phyloP scores from a whole-genome alignment of 352 stramenopile genomes.

The Globisporangium acanthophoron region DNA sequence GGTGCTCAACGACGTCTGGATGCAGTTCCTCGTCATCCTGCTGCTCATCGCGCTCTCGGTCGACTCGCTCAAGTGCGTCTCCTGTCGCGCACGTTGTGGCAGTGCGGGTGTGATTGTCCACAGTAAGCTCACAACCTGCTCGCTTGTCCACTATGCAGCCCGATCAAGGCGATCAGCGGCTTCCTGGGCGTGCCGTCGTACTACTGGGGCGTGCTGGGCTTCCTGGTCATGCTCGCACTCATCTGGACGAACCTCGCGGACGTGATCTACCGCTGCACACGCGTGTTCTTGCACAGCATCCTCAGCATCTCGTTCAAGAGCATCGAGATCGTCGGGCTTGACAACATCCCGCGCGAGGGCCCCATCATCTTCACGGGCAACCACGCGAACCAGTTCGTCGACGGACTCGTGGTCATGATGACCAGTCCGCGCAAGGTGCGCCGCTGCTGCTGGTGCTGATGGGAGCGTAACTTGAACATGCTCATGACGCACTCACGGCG shows the following conservation, averaged over 20 bases:
- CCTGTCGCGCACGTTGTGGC: background rate
- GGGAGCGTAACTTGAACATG: background rate
- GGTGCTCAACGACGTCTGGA: constrained; percentile 79
- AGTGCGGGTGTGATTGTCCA: no score
- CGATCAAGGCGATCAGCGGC: constrained; percentile 74
- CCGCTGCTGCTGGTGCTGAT: background rate
- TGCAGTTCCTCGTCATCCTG: constrained; percentile 33
- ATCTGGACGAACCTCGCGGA: constrained; percentile 76
- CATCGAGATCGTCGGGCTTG: constrained; percentile 93
- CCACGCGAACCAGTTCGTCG: constrained; percentile 99
- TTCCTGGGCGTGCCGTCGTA: constrained; percentile 66
- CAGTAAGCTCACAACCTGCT: no score
- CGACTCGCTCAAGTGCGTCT: constrained; percentile 82
- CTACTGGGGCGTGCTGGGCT: constrained; percentile 58
- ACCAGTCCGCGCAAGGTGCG: constrained; percentile 89
- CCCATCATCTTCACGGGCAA: constrained; percentile 98
- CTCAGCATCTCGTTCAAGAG: constrained; percentile 98
- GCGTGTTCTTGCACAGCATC: constrained; percentile 97
- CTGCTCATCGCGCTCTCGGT: constrained; percentile 18
- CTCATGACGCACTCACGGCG: no score
- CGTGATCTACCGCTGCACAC: constrained; percentile 71
- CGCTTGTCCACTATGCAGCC: constrained; percentile 19
- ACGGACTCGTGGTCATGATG: constrained; percentile 95
- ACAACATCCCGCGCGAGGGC: constrained; percentile 95
- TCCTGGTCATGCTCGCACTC: constrained; percentile 60